Conservation (phyloP, 2,329 filamentous ascomycete species). For the Fusarium robinianum region DNA sequence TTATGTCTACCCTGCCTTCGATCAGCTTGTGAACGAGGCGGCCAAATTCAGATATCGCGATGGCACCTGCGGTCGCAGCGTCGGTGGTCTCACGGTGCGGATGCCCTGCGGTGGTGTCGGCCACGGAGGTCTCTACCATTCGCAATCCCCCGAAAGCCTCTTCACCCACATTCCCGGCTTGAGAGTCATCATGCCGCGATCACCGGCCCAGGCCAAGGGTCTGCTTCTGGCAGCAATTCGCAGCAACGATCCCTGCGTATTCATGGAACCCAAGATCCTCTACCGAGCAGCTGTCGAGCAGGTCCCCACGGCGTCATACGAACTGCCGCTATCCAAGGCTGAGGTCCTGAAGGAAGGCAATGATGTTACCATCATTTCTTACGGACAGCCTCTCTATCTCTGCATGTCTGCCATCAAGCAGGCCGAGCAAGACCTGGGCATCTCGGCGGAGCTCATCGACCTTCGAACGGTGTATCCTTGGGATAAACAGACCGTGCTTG, state of each 20-base stretch:
- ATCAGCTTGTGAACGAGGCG: slow-evolving; percentile 92
- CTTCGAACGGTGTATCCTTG: slow-evolving; percentile 88
- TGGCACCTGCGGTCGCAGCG: slow-evolving; percentile 59
- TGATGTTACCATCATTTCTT: slow-evolving; percentile 83
- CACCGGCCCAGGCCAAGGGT: slow-evolving; percentile 86
- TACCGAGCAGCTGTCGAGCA: slow-evolving; percentile 92
- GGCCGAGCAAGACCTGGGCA: slow-evolving; percentile 73
- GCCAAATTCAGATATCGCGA: slow-evolving; percentile 85
- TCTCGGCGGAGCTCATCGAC: slow-evolving; percentile 84
- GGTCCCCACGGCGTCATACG: slow-evolving; percentile 79
- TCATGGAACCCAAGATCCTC: slow-evolving; percentile 92
- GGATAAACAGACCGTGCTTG: slow-evolving; percentile 79
- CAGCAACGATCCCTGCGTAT: slow-evolving; percentile 84
- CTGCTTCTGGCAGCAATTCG: slow-evolving; percentile 76
- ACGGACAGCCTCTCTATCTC: slow-evolving; percentile 86
- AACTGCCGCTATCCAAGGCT: slow-evolving; percentile 83
- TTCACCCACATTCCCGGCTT: slow-evolving; percentile 89
- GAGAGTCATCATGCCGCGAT: slow-evolving; percentile 83
- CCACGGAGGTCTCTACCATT: slow-evolving; percentile 86
- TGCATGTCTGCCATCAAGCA: slow-evolving; percentile 77
- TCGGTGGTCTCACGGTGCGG: slow-evolving; percentile 80
- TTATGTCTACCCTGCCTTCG: slow-evolving; percentile 90
- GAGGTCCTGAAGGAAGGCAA: slow-evolving; percentile 81
- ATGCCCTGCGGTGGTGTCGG: slow-evolving; percentile 93
- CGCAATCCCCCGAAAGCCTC: slow-evolving; percentile 84